Percentiles rank a stretch among this genome's conserved stretches.
Evolutionary conservation across 208 protist genomes (phyloP).

Genomic region (Trypanosomatidae sp.): DNA sequence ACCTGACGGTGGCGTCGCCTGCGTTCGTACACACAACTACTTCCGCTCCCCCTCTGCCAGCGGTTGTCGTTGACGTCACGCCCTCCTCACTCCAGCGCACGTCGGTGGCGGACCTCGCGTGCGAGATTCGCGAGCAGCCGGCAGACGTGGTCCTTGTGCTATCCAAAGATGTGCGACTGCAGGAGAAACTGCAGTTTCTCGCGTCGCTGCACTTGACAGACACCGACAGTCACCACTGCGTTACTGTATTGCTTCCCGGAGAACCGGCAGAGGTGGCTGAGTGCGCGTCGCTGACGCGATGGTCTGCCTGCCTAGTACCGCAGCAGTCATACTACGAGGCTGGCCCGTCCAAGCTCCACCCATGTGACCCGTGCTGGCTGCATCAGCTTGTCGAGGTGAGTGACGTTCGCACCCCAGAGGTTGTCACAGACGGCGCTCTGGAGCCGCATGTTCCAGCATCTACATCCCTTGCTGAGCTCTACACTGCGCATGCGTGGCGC

Average conservation of each 20-base stretch:
- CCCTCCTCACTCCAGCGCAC: constrained; percentile 11
- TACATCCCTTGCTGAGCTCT: constrained; percentile 9
- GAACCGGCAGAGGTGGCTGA: constrained; percentile 16
- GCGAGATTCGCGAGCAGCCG: constrained; percentile 26
- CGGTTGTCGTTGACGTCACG: constrained; percentile 18
- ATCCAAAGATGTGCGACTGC: neutral
- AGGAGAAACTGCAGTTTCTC: constrained; percentile 27
- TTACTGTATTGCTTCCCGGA: constrained; percentile 27
- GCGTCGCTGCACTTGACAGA: constrained; percentile 26
- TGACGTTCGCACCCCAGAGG: neutral
- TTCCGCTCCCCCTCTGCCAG: neutral
- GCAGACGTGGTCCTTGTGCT: constrained; percentile 26
- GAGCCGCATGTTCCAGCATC: neutral
- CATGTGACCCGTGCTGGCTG: constrained; percentile 13
- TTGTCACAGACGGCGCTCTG: neutral
- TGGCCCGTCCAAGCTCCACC: neutral
- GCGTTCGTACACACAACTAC: neutral
- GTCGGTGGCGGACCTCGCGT: constrained; percentile 22
- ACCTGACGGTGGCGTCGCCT: neutral
- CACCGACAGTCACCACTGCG: constrained; percentile 19
- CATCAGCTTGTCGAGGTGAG: constrained; percentile 27
- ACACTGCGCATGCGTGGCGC: constrained; percentile 14
- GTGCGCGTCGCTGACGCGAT: constrained; percentile 22
- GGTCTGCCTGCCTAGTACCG: constrained; percentile 12
- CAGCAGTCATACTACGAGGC: neutral